phyloP scores from a whole-genome alignment of 129 eudicot species.

The Daucus carota region DNA sequence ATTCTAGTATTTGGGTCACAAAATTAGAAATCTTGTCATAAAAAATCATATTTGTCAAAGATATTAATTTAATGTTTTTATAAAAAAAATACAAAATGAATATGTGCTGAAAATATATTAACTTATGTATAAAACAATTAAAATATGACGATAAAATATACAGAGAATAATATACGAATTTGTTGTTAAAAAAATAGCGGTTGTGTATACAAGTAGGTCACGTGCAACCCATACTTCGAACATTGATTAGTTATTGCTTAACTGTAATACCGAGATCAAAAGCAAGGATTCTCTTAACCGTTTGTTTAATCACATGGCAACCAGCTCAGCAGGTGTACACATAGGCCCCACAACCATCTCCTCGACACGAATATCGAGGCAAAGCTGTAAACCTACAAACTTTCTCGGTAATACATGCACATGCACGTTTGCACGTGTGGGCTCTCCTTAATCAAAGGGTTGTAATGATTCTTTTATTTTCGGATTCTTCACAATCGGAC shows the following conservation, averaged over 20 bases:
- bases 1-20: no score
- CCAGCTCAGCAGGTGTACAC: conserved; percentile 7
- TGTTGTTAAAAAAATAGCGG: background rate
- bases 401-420: conserved; percentile 12
- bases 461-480: background rate
- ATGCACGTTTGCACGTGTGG: conserved; percentile 12
- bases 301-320: conserved; percentile 10
- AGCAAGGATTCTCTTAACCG: conserved; percentile 4
- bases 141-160: no score
- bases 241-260: background rate
- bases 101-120: no score
- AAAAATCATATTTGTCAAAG: no score
- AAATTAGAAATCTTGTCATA: no score
- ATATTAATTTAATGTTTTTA: no score
- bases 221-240: background rate
- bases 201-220: background rate
- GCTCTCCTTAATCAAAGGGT: conserved; percentile 6
- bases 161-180: no score
- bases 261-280: conserved; percentile 8
- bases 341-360: background rate
- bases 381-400: conserved; percentile 4
- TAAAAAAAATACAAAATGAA: no score
- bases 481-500: background rate
- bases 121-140: no score
- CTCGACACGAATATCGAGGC: conserved; percentile 11